Evolutionary conservation across 2,329 filamentous ascomycete genomes (phyloP).

Genomic region (Scytalidium sp.): DNA sequence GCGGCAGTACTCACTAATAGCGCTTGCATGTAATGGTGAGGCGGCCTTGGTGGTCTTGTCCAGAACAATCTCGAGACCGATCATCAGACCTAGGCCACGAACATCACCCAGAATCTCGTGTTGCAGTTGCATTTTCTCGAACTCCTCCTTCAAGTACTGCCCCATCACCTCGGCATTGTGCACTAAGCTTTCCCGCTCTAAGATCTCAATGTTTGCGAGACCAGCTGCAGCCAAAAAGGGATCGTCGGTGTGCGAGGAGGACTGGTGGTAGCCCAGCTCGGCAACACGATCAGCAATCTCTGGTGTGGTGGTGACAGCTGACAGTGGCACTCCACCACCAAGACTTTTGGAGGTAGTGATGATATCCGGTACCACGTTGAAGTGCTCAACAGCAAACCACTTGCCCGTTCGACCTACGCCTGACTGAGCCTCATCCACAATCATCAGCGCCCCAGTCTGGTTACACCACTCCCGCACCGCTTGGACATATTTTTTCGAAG

Average conservation of each 20-base stretch:
- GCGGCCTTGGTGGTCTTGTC: neutral
- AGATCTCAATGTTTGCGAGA: neutral
- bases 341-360: conserved; percentile 94
- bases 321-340: conserved; percentile 27
- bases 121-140: neutral
- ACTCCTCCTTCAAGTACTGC: neutral
- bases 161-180: neutral
- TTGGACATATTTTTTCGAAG: conserved; percentile 78
- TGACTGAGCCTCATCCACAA: conserved; percentile 96
- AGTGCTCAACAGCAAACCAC: conserved; percentile 90
- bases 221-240: neutral
- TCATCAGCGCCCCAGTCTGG: conserved; percentile 88
- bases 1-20: neutral
- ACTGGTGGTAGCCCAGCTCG: neutral
- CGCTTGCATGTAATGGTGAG: neutral
- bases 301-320: neutral
- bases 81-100: conserved; percentile 35
- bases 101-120: conserved; percentile 32
- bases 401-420: conserved; percentile 93
- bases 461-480: conserved; percentile 80
- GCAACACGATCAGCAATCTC: neutral
- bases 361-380: conserved; percentile 87
- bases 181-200: neutral
- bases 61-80: conserved; percentile 28
- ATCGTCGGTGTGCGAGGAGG: neutral